A percentile compares a stretch with the other conserved stretches of the same genome.
These are phyloP conservation scores for Brassica hybrid DNA, from an alignment of 441 rosid species.

Conservation along the genomic window DNA sequence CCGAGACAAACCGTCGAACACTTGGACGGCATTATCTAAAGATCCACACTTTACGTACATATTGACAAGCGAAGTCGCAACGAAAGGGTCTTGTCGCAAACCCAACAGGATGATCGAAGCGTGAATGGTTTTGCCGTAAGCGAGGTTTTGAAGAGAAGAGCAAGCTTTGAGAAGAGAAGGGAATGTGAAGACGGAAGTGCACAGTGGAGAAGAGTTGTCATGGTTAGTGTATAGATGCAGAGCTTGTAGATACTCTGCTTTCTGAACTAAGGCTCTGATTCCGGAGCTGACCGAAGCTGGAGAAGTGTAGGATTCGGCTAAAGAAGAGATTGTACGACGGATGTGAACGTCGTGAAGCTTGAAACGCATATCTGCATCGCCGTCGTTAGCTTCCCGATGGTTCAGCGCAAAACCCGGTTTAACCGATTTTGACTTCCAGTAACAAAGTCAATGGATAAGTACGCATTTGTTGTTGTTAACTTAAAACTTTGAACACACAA, in stretches of 20 bases:
- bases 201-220: slow-evolving; percentile 43
- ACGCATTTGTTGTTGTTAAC: neutral
- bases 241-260: slow-evolving; percentile 54
- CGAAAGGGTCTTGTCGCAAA: slow-evolving; percentile 52
- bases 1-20: slow-evolving; percentile 66
- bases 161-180: slow-evolving; percentile 88
- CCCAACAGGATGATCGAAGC: slow-evolving; percentile 55
- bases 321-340: slow-evolving; percentile 43
- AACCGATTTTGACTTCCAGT: neutral
- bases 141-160: slow-evolving; percentile 54
- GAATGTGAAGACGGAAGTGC: slow-evolving; percentile 53
- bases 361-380: slow-evolving; percentile 50
- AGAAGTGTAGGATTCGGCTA: slow-evolving; percentile 31
- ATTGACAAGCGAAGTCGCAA: slow-evolving; percentile 62
- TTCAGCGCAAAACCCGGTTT: slow-evolving; percentile 4
- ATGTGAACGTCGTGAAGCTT: slow-evolving; percentile 22
- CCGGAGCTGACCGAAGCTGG: slow-evolving; percentile 39
- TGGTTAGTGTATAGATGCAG: slow-evolving; percentile 53
- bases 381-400: neutral
- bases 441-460: neutral
- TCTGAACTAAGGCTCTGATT: slow-evolving; percentile 56
- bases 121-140: slow-evolving; percentile 64
- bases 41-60: slow-evolving; percentile 69
- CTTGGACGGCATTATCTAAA: slow-evolving; percentile 54
- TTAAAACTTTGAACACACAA: too few relatives aligned